Evolutionary conservation across 2,329 filamentous ascomycete genomes (phyloP).

Genomic region (Colletotrichum sp.): DNA sequence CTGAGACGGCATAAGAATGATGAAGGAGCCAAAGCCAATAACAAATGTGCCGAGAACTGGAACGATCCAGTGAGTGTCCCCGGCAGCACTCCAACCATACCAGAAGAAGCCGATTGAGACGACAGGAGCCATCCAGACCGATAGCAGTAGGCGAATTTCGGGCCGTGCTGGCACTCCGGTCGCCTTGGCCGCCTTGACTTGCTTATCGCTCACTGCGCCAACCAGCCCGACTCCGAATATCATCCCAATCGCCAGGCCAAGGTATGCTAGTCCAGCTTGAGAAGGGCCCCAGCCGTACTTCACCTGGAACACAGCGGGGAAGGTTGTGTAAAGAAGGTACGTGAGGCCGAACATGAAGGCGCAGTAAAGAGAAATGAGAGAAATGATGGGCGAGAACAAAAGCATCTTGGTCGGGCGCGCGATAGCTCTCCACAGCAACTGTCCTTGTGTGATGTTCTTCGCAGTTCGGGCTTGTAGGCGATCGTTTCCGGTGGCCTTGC

Average conservation of each 20-base stretch:
- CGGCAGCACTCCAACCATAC: conserved; percentile 63
- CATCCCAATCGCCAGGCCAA: conserved; percentile 9
- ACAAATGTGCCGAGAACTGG: conserved; percentile 62
- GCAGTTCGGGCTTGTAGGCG: conserved; percentile 57
- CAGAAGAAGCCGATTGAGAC: conserved; percentile 50
- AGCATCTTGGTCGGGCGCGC: conserved; percentile 54
- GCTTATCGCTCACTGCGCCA: neutral
- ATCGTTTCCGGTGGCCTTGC: conserved; percentile 56
- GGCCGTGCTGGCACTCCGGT: neutral
- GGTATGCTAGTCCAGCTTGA: conserved; percentile 16
- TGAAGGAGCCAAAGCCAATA: conserved; percentile 53
- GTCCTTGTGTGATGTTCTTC: conserved; percentile 37
- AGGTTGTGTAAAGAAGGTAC: conserved; percentile 57
- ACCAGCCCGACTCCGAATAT: neutral
- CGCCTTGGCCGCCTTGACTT: neutral
- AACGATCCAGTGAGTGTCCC: conserved; percentile 60
- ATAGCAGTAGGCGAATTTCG: neutral
- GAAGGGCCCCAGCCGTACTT: conserved; percentile 39
- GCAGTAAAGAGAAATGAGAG: conserved; percentile 45
- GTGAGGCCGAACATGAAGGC: conserved; percentile 53
- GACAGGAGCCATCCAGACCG: neutral
- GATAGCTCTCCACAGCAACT: conserved; percentile 49
- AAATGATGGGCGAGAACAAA: conserved; percentile 47
- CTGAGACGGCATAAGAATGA: conserved; percentile 34
- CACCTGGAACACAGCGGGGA: conserved; percentile 50